Evolutionary conservation across 495 filamentous ascomycete genomes (phyloP).

Genomic region (Penicillium subrubescens): DNA sequence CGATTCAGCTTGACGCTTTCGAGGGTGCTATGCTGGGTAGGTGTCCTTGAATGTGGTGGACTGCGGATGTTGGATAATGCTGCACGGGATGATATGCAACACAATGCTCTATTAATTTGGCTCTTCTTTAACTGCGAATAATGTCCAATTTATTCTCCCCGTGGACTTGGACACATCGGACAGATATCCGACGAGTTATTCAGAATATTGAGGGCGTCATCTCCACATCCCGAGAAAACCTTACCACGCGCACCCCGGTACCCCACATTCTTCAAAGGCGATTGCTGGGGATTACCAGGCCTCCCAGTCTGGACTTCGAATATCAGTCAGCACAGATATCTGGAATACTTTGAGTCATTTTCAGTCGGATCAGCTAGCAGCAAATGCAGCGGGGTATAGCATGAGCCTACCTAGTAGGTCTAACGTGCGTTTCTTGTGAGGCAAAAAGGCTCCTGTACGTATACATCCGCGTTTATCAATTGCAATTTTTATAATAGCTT

Average conservation of each 20-base stretch:
- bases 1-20: not conserved
- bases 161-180: not conserved
- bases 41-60: not conserved
- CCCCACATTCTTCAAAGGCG: not conserved
- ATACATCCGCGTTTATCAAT: too few species aligned
- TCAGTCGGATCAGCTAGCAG: too few species aligned
- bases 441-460: too few species aligned
- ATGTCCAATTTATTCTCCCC: not conserved
- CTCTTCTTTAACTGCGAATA: not conserved
- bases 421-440: too few species aligned
- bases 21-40: not conserved
- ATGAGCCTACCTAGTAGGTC: too few species aligned
- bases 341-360: not conserved
- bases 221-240: conserved; percentile 13
- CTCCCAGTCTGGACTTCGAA: not conserved
- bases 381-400: too few species aligned
- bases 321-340: not conserved
- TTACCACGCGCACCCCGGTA: not conserved
- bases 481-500: too few species aligned
- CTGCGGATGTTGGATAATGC: too few species aligned
- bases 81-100: not conserved
- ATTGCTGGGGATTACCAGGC: not conserved
- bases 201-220: not conserved
- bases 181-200: not conserved
- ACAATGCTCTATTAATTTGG: not conserved